Conservation (phyloP, 768 basidiomycete species). For the Mycena floridula region DNA sequence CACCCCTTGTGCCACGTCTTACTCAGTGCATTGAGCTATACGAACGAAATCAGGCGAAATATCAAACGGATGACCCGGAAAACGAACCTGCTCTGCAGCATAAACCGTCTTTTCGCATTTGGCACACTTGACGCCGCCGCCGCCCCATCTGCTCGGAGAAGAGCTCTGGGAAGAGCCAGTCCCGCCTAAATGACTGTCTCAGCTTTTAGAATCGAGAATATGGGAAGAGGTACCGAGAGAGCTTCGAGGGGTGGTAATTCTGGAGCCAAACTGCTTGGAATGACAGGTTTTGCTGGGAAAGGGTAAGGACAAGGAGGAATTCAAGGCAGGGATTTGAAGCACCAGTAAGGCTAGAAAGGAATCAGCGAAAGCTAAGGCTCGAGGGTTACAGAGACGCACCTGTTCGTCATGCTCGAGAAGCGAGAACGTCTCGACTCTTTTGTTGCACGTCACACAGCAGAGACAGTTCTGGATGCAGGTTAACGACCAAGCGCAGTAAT, state of each 20-base stretch:
- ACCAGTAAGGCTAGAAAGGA: conserved; percentile 46
- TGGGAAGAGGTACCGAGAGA: too few relatives aligned
- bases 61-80: background rate
- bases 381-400: conserved; percentile 42
- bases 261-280: conserved; percentile 67
- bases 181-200: conserved; percentile 34
- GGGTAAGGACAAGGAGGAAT: background rate
- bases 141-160: conserved; percentile 66
- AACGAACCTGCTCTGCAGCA: conserved; percentile 72
- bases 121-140: conserved; percentile 99
- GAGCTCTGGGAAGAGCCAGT: background rate
- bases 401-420: conserved; percentile 80
- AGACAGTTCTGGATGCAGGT: conserved; percentile 23
- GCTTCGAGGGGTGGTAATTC: too few relatives aligned
- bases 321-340: conserved; percentile 1
- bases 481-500: conserved; percentile 4
- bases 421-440: conserved; percentile 69
- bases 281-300: conserved; percentile 73
- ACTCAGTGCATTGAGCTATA: conserved; percentile 70
- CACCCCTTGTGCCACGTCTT: conserved; percentile 78
- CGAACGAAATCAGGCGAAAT: background rate
- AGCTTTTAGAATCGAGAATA: conserved; percentile 66
- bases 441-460: conserved; percentile 68
- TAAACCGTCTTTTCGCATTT: conserved; percentile 93
- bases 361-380: background rate